Evolutionary conservation across 129 eudicot species (phyloP).

Genomic region (Solidago caesia): DNA sequence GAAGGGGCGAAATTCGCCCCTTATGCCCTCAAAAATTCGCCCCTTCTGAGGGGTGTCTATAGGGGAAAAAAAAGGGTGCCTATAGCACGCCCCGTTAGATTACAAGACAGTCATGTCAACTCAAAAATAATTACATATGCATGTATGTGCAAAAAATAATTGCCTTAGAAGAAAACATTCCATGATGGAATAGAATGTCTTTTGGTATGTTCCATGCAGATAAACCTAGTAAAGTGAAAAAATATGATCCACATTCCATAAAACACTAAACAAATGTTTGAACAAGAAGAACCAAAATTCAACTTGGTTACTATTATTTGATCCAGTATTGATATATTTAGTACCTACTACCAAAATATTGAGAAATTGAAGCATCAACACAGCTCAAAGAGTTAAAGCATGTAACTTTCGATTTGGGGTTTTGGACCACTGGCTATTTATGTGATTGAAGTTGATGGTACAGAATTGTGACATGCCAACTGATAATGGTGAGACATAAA

Average conservation of each 20-base stretch:
- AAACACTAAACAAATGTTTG: neutral
- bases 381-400: slow-evolving; percentile 37
- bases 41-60: no score
- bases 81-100: no score
- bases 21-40: no score
- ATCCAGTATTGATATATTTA: neutral
- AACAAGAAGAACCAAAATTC: neutral
- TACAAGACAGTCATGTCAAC: slow-evolving; percentile 18
- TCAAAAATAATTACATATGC: neutral
- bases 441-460: slow-evolving; percentile 26
- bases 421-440: slow-evolving; percentile 30
- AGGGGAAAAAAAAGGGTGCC: no score
- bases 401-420: slow-evolving; percentile 27
- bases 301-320: neutral
- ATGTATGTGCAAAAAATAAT: slow-evolving; percentile 15
- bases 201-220: slow-evolving; percentile 23
- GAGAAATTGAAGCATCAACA: slow-evolving; percentile 23
- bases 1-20: no score
- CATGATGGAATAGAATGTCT: slow-evolving; percentile 31
- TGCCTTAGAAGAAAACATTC: slow-evolving; percentile 17
- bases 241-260: slow-evolving; percentile 17
- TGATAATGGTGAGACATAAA: slow-evolving; percentile 12
- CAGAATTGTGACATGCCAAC: neutral
- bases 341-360: neutral
- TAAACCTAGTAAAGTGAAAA: slow-evolving; percentile 24